phyloP scores from a whole-genome alignment of 2,329 filamentous ascomycete genomes.

The Hypoxylon sp. region DNA sequence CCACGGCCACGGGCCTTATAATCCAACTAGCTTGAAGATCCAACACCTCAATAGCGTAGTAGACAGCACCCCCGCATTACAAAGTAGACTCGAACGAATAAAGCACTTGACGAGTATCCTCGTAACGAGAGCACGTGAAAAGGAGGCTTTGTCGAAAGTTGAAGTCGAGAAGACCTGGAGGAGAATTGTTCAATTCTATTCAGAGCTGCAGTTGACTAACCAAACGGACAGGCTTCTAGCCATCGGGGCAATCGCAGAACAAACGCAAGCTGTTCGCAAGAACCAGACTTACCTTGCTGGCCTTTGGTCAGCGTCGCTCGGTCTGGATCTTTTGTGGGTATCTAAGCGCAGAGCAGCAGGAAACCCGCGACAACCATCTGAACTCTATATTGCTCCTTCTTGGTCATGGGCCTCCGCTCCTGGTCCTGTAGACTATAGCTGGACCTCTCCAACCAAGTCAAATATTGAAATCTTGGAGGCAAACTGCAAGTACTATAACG shows the following conservation, averaged over 20 bases:
- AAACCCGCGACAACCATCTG: background rate
- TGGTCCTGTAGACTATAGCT: constrained; percentile 13
- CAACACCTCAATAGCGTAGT: constrained; percentile 5
- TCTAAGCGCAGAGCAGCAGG: background rate
- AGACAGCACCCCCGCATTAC: background rate
- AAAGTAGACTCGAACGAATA: background rate
- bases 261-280: constrained; percentile 8
- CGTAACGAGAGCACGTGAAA: background rate
- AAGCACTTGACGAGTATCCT: background rate
- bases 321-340: constrained; percentile 23
- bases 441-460: background rate
- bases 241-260: constrained; percentile 28
- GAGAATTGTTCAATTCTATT: constrained; percentile 27
- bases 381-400: constrained; percentile 17
- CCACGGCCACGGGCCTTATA: constrained; percentile 22
- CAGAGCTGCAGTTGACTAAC: constrained; percentile 25
- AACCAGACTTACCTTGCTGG: constrained; percentile 31
- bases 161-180: constrained; percentile 19
- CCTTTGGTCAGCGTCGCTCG: constrained; percentile 30
- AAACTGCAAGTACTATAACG: constrained; percentile 14
- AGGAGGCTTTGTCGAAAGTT: background rate
- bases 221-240: constrained; percentile 29
- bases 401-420: constrained; percentile 36
- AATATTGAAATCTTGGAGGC: constrained; percentile 14
- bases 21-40: constrained; percentile 12